Evolutionary conservation across 805 yeast species (phyloP).

Genomic region (Barnettozyma botsteinii): DNA sequence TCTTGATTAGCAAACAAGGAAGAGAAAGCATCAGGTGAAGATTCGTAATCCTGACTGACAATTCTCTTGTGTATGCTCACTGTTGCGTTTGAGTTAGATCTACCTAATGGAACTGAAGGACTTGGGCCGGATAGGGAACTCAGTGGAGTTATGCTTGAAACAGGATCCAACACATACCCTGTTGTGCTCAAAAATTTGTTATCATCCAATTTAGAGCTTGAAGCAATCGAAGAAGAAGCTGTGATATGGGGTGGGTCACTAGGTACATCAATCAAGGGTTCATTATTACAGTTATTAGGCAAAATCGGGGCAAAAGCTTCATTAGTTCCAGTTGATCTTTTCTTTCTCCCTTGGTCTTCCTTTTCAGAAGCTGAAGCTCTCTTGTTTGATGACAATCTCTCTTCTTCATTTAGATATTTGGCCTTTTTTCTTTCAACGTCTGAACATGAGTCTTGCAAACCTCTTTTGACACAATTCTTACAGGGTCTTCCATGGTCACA

Average conservation of each 20-base stretch:
- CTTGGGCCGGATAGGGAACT: not conserved
- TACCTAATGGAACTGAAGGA: not conserved
- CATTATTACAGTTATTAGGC: not conserved
- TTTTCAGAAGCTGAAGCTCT: not conserved
- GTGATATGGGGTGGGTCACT: not conserved
- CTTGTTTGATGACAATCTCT: slow-evolving; percentile 1
- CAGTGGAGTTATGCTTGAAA: not conserved
- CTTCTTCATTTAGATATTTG: slow-evolving; percentile 20
- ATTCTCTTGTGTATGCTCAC: slow-evolving; percentile 4
- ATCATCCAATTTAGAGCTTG: not conserved
- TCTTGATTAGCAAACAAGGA: slow-evolving; percentile 36
- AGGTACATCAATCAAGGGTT: not conserved
- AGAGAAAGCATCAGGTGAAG: slow-evolving; percentile 25
- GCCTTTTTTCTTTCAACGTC: slow-evolving; percentile 54
- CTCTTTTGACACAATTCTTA: slow-evolving; percentile 60
- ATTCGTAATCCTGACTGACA: slow-evolving; percentile 9
- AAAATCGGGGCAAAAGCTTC: not conserved
- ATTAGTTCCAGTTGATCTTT: too few relatives aligned
- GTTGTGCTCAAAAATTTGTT: not conserved
- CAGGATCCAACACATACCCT: not conserved
- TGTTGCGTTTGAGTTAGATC: slow-evolving; percentile 2
- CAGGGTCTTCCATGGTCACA: slow-evolving; percentile 68
- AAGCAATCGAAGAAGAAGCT: not conserved
- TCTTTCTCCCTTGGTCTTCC: slow-evolving; percentile 1
- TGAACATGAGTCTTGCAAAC: slow-evolving; percentile 46